Conservation (phyloP, 1,284 basidiomycete species). For the Hortiboletus rubellus region DNA sequence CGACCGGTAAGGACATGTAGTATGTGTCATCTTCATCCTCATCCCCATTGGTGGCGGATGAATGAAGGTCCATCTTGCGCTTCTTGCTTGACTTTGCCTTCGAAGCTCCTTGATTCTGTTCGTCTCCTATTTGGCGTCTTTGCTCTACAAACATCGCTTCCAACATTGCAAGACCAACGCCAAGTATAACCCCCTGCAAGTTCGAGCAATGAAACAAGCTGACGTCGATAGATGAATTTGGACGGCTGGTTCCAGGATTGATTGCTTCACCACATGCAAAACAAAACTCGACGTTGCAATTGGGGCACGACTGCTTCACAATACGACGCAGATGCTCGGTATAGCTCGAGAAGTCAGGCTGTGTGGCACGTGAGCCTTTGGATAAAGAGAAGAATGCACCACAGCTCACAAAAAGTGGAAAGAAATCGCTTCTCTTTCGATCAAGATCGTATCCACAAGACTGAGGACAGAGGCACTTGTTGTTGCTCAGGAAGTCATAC, state of each 20-base stretch:
- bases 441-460: conserved; percentile 62
- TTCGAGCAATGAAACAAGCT: conserved; percentile 85
- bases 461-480: conserved; percentile 66
- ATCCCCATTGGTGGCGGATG: conserved; percentile 38
- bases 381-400: not conserved
- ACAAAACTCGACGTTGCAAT: conserved; percentile 71
- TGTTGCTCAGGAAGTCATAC: conserved; percentile 70
- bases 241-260: conserved; percentile 43
- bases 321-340: conserved; percentile 59
- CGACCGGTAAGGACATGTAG: conserved; percentile 43
- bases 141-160: conserved; percentile 69
- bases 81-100: conserved; percentile 49
- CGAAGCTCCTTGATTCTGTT: conserved; percentile 36
- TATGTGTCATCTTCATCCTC: conserved; percentile 60
- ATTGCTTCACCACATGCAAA: conserved; percentile 81
- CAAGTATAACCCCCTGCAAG: conserved; percentile 83
- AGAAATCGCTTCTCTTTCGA: conserved; percentile 76
- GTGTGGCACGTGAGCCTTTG: conserved; percentile 9
- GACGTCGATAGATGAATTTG: conserved; percentile 45
- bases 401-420: conserved; percentile 71
- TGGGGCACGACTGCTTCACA: conserved; percentile 60
- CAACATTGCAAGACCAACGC: conserved; percentile 79
- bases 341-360: conserved; percentile 75
- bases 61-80: conserved; percentile 45
- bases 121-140: conserved; percentile 42